Evolutionary conservation across 176 grass and related monocot genomes (phyloP), one percentile per base, ranked within the genome.

Genomic region (Thalia dealbata): DNA sequence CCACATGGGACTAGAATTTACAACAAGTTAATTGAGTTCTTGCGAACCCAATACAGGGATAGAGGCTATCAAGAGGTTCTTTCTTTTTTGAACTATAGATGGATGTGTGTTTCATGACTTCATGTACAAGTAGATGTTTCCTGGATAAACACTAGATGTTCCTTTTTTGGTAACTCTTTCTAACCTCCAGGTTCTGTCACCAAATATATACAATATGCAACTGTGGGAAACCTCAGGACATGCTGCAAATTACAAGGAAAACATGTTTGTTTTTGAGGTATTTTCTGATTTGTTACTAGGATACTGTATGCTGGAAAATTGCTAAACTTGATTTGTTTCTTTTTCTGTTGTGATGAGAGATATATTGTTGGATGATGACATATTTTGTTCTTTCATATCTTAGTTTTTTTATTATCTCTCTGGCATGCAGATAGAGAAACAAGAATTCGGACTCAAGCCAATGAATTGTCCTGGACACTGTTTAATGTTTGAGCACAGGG

Each of bases 151-250:
- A 3, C 38, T 43, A 68, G 32, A 68, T 3, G n/a, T 44, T 23
- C 38, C 32, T 67, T 67, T 24, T 79, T 83, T 28, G 30, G 74
- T 79, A 48, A 68, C 71, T 72, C 74, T 70, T 44, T 46, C 50
- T 55, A 21, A 27, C 68, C 35, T 54, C 58, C 50, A 99, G 95
- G 95, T 99, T 14, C 35, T 92, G 76, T 82, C 87, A 46, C 95
- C 95, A 75, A 99, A 92, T 86, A 99, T 99, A 12, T 99, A 91
- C 83, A 99, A 99, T 70, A 99, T 99, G 90, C 90, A 93, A 93
- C 90, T 99, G 44, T 99, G 95, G 95, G 95, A 99, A 80, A 99
- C 87, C 41, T 99, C 95, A 80, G 95, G 95, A 51, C 95, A 97
- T 81, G 87, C 90, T 79, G 87, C 87, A 62, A 97, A 97, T 83